These are phyloP conservation scores for Fusarium pseudocircinatum DNA, from an alignment of 2,329 filamentous ascomycete genomes.

Conservation along the genomic window DNA sequence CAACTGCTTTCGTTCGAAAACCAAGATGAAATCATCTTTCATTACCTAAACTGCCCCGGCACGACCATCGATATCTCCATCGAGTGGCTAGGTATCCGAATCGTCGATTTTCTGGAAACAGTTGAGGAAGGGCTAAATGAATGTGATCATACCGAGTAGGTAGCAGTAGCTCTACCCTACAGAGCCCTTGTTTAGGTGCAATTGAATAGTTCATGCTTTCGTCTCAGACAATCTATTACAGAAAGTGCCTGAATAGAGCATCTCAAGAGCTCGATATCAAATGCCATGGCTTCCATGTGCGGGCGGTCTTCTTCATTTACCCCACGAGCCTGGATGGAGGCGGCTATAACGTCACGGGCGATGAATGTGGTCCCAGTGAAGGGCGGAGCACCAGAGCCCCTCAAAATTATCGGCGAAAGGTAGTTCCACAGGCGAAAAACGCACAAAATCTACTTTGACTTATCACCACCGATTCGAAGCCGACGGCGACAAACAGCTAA, in stretches of 20 bases:
- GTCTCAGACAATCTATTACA: neutral
- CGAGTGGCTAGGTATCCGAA: neutral
- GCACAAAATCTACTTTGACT: slow-evolving; percentile 55
- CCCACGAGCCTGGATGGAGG: slow-evolving; percentile 28
- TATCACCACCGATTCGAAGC: slow-evolving; percentile 48
- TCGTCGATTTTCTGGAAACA: neutral
- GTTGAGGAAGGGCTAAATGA: neutral
- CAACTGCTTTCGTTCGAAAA: slow-evolving; percentile 9
- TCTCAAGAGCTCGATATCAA: neutral
- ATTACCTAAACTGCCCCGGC: neutral
- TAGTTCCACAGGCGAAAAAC: slow-evolving; percentile 55
- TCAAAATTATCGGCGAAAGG: slow-evolving; percentile 47
- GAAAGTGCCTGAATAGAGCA: neutral
- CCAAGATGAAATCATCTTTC: neutral
- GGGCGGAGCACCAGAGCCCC: slow-evolving; percentile 33
- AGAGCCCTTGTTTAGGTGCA: neutral
- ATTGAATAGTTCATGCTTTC: neutral
- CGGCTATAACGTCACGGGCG: slow-evolving; percentile 32
- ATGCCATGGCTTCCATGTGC: neutral
- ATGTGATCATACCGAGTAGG: neutral
- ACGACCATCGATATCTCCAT: neutral
- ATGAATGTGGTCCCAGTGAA: slow-evolving; percentile 31
- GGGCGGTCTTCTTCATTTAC: slow-evolving; percentile 25
- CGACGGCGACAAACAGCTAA: slow-evolving; percentile 51
- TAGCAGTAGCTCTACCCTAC: neutral